phyloP scores from a whole-genome alignment of 2,329 filamentous ascomycete species.

The Exophiala sp. region DNA sequence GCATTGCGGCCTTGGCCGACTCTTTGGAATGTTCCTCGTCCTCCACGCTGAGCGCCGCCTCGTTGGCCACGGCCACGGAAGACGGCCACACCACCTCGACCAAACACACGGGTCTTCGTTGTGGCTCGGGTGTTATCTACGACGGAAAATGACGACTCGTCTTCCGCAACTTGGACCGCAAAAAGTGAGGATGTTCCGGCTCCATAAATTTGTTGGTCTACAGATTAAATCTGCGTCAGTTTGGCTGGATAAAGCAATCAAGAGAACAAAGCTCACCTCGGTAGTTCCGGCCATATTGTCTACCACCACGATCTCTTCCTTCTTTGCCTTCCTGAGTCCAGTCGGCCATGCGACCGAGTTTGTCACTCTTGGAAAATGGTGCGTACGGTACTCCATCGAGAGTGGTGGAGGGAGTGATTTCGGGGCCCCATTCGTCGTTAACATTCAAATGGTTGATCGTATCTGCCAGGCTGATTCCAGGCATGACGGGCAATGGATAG shows the following conservation, averaged over 20 bases:
- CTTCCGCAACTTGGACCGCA: conserved; percentile 84
- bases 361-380: conserved; percentile 97
- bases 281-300: conserved; percentile 88
- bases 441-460: conserved; percentile 67
- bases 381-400: conserved; percentile 94
- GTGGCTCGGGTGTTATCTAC: conserved; percentile 91
- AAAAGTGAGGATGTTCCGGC: conserved; percentile 81
- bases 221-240: background rate
- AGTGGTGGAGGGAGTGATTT: conserved; percentile 75
- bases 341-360: conserved; percentile 97
- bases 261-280: conserved; percentile 59
- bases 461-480: conserved; percentile 53
- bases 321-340: conserved; percentile 89
- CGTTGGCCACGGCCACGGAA: conserved; percentile 73
- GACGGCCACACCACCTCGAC: conserved; percentile 79
- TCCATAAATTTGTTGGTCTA: conserved; percentile 95
- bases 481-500: conserved; percentile 36
- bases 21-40: conserved; percentile 63
- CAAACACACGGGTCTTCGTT: conserved; percentile 73
- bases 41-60: conserved; percentile 63
- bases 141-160: conserved; percentile 95
- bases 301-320: conserved; percentile 64
- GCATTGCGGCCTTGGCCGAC: conserved; percentile 59
- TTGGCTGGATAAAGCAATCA: background rate
- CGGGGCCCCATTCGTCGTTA: conserved; percentile 80